phyloP scores from a whole-genome alignment of 176 grass and related monocot genomes.

The Chloris gayana region DNA sequence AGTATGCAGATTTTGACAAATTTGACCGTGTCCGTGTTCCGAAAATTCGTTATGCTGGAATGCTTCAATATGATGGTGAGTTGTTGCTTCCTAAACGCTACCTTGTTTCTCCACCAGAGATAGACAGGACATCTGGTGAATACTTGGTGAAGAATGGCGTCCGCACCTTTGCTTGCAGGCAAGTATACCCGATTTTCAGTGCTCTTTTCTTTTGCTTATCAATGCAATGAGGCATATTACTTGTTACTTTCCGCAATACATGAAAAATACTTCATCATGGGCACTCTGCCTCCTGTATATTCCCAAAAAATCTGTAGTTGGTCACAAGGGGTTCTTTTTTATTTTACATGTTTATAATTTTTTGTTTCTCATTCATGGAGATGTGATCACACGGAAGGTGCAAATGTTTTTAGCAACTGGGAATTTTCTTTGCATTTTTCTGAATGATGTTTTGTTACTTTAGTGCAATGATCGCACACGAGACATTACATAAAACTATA shows the following conservation, averaged over 20 bases:
- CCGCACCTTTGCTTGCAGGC: slow-evolving; percentile 99
- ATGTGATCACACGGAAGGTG: too few relatives aligned
- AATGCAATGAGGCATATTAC: neutral
- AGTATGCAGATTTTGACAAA: slow-evolving; percentile 90
- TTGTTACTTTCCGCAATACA: neutral
- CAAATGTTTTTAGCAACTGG: neutral
- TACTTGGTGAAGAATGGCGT: slow-evolving; percentile 97
- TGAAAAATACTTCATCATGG: neutral
- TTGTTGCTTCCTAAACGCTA: slow-evolving; percentile 75
- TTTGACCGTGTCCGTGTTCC: slow-evolving; percentile 88
- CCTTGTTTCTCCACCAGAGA: slow-evolving; percentile 92
- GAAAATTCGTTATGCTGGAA: slow-evolving; percentile 89
- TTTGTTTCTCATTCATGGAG: neutral
- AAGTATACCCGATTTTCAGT: slow-evolving; percentile 43
- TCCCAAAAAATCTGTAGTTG: neutral
- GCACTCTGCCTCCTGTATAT: neutral
- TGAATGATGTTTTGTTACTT: neutral
- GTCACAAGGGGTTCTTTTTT: neutral
- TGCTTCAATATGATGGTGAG: slow-evolving; percentile 99
- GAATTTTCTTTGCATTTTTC: too few relatives aligned
- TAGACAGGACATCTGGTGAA: slow-evolving; percentile 96
- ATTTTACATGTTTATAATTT: neutral
- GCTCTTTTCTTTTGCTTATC: slow-evolving; percentile 12
- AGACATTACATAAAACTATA: neutral
- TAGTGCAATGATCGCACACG: neutral